Conservation (phyloP, 257 asterid species). For the Mentha longifolia region DNA sequence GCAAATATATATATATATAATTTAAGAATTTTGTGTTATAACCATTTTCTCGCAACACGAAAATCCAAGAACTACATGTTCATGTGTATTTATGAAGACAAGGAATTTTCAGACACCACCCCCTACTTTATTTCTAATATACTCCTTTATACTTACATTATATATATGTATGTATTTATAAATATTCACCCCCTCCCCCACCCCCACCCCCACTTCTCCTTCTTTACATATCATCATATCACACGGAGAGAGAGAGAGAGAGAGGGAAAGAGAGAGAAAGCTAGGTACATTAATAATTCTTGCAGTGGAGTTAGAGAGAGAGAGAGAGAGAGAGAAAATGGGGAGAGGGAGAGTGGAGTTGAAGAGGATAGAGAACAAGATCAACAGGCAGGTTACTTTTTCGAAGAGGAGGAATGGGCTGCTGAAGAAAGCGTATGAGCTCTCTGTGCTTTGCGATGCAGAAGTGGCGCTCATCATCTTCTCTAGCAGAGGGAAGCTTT, state of each 20-base stretch:
- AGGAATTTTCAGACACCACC: conserved; percentile 40
- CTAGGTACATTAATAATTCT: conserved; percentile 34
- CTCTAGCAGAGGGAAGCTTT: conserved; percentile 91
- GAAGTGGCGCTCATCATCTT: conserved; percentile 92
- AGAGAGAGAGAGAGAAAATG: conserved; percentile 43
- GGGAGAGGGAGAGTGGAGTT: conserved; percentile 96
- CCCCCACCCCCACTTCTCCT: not conserved
- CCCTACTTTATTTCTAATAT: conserved; percentile 30
- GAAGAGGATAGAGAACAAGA: conserved; percentile 92
- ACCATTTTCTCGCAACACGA: conserved; percentile 51
- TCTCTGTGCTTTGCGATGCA: conserved; percentile 92
- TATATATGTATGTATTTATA: no score
- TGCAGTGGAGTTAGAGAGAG: conserved; percentile 55
- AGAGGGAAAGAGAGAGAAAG: conserved; percentile 84
- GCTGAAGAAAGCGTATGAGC: conserved; percentile 89
- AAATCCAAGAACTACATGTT: conserved; percentile 42
- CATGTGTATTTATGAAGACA: conserved; percentile 36
- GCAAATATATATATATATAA: conserved; percentile 1
- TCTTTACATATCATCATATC: conserved; percentile 1
- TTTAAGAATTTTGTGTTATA: conserved; percentile 27
- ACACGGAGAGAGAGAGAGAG: not conserved
- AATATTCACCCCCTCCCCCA: not conserved
- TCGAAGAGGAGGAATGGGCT: conserved; percentile 90
- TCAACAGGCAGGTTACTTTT: conserved; percentile 89
- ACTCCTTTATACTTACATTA: no score